Base-by-base conservation (phyloP, 1,139 yeast genomes). In the Scheffersomyces illinoinensis region DNA sequence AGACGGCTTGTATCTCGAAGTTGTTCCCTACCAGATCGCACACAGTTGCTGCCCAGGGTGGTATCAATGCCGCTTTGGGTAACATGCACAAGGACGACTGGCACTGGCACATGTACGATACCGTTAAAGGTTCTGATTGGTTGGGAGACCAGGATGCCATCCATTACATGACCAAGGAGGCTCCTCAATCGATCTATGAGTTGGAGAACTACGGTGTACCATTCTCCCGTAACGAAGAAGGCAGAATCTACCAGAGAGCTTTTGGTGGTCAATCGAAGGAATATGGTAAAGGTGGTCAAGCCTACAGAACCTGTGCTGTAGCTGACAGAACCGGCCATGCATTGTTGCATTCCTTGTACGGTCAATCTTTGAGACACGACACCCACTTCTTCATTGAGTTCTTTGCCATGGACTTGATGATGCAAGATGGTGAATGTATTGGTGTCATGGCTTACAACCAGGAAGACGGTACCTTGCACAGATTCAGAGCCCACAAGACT, bases 121-220 rank as follows among this genome's bases (percentile, higher is more conserved):
- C 99, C 71, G 99, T 95, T 71, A 95, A 95, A 82, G 99, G 99
- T 65, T 93, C 98, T n/a, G 99, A 95, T 81, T 95, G 99, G 99
- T 87, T 95, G 64, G 99, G 99, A 71, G 99, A 95, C 80, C 99
- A 95, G 81, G 99, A 95, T 74, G 97, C 99, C 59, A 95, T 95
- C 75, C 98, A 95, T 79, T 95, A 95, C 82, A 95, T 95, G 99
- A 93, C 99, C 63, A 89, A 93, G 76, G 98, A 95, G 79, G 99
- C 99, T 24, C 98, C 99, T 54, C 87, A 88, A 68, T 90, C 98
- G 55, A 95, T 95, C 71, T 93, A 93, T 69, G 99, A 95, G 82
- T 85, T 95, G 76, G 99, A 95, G 83, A 97, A 93, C 79, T 95
- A 88, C 78, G 99, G 99, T 82, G 96, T 95, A 68, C 99, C 99